Base-by-base conservation (phyloP, 176 grass and related monocot species). In the Areca catechu region DNA sequence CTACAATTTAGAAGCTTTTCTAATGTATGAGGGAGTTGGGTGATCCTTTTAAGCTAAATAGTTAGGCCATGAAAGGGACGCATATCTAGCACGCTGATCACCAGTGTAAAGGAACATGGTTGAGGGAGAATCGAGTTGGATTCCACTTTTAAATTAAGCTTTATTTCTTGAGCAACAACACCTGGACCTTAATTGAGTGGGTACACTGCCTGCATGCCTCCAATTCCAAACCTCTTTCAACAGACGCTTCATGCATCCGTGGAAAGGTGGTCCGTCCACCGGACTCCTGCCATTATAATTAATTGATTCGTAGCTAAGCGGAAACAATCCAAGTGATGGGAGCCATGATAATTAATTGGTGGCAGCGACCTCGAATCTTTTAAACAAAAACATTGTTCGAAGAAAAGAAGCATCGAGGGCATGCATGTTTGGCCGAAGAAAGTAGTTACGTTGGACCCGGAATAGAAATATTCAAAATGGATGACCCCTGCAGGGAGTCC, bases 51-150 rank as follows among this genome's bases (percentile, higher is more conserved):
- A 25, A 25, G 24, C 24, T 4, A 3, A 1, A 7, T 16, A 29
- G 57, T 60, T 60, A 60, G 57, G 57, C 57, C 57, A 60, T 18
- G 57, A 60, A 60, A 37, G 34, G 27, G 25, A 60, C 28, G 7
- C 57, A 60, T 5, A 37, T 5, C 24, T 22, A 19, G 16, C 24
- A 16, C 17, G 28, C 57, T 17, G n/a, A n/a, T n/a, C n/a, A 18
- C 16, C 4, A 16, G 15, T 29, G 24, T 58, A 58, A 58, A 58
- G 22, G 22, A 25, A 58, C 21, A 22, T 16, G 23, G 56, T 12
- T 60, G 57, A 29, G 22, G 24, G 57, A 37, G 25, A 6, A 29
- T 29, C 27, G 57, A 60, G 57, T 34, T 60, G 57, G 57, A 60
- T 18, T 60, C 57, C 57, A 60, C 57, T 60, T 30, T n/a, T n/a